These are phyloP conservation scores for Pestalotiopsis sp. DNA, from an alignment of 2,329 filamentous ascomycete genomes.

Conservation along the genomic window DNA sequence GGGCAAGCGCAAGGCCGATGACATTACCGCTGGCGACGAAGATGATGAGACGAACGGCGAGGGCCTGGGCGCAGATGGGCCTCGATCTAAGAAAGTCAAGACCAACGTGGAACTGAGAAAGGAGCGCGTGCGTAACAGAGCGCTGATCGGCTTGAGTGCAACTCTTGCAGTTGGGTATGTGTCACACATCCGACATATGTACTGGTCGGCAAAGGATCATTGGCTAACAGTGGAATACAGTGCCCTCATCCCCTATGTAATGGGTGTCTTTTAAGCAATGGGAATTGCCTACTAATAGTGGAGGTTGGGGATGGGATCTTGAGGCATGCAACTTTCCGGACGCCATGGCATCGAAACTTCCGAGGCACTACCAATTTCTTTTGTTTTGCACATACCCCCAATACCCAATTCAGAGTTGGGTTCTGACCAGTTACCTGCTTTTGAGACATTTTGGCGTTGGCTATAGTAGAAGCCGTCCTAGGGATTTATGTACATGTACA, in stretches of 20 bases:
- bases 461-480: neutral
- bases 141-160: conserved; percentile 82
- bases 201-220: conserved; percentile 24
- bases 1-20: conserved; percentile 75
- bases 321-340: neutral
- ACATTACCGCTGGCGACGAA: conserved; percentile 69
- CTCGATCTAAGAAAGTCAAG: conserved; percentile 74
- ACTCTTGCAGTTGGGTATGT: conserved; percentile 91
- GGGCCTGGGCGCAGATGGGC: conserved; percentile 42
- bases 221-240: conserved; percentile 18
- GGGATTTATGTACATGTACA: conserved; percentile 1
- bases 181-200: conserved; percentile 11
- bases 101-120: conserved; percentile 82
- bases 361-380: conserved; percentile 4
- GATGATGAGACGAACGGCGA: conserved; percentile 45
- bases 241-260: conserved; percentile 54
- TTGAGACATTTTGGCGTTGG: conserved; percentile 5
- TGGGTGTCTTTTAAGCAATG: conserved; percentile 48
- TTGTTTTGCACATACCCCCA: conserved; percentile 15
- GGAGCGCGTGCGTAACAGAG: conserved; percentile 83
- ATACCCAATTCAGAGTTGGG: conserved; percentile 1
- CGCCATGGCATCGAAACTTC: neutral
- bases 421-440: neutral
- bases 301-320: neutral
- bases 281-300: neutral